Evolutionary conservation across 1,139 yeast species (phyloP).

Genomic region (Debaryomycetaceae sp.): DNA sequence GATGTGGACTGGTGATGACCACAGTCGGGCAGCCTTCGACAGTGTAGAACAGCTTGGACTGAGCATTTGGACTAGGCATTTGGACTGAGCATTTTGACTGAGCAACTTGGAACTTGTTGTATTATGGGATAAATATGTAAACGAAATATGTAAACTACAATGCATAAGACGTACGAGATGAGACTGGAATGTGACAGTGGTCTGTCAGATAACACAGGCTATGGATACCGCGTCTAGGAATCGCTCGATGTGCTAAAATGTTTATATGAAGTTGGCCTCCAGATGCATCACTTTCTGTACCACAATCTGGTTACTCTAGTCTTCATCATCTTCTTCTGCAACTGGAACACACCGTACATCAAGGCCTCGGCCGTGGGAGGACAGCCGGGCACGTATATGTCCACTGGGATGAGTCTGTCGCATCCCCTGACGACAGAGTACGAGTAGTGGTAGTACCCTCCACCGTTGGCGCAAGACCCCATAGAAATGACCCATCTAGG

Average conservation of each 20-base stretch:
- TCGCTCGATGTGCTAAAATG: background rate
- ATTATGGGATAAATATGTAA: constrained; percentile 1
- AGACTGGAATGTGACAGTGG: background rate
- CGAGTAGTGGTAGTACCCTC: constrained; percentile 89
- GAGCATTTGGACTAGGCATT: no score
- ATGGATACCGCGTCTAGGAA: background rate
- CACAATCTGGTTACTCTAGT: constrained; percentile 80
- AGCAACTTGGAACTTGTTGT: no score
- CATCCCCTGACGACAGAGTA: constrained; percentile 89
- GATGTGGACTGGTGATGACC: no score
- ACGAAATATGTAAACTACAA: constrained; percentile 4
- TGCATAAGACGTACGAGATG: constrained; percentile 4
- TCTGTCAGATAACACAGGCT: background rate
- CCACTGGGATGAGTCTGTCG: constrained; percentile 85
- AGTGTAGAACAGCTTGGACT: no score
- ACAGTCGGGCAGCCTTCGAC: no score
- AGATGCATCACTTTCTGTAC: constrained; percentile 60
- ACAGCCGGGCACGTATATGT: constrained; percentile 90
- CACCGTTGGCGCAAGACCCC: constrained; percentile 96
- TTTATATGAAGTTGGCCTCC: background rate
- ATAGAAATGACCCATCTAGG: constrained; percentile 89
- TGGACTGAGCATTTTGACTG: no score
- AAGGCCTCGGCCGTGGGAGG: constrained; percentile 92
- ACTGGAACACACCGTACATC: constrained; percentile 85
- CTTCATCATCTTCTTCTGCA: constrained; percentile 86